Conservation (phyloP, 2,329 filamentous ascomycete genomes). For the Colletotrichum sp. region DNA sequence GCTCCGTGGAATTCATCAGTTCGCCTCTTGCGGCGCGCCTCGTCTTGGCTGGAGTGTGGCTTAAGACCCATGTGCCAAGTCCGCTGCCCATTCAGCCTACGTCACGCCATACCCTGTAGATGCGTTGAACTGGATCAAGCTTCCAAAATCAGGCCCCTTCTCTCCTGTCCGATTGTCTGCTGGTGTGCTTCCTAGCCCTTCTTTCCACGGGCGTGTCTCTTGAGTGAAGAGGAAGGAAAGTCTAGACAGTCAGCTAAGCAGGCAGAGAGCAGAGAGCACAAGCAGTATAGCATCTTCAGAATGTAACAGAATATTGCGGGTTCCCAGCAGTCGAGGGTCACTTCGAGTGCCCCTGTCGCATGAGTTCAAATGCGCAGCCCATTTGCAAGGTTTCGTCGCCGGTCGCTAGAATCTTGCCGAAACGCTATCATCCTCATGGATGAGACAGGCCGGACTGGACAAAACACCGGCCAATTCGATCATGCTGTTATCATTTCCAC, state of each 20-base stretch:
- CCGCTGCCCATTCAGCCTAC: not conserved
- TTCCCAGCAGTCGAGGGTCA: not conserved
- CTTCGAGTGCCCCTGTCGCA: not conserved
- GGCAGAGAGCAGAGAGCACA: not conserved
- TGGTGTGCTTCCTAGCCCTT: fast-evolving
- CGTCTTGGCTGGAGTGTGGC: not conserved
- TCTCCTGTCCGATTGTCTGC: not conserved
- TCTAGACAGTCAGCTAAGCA: not conserved
- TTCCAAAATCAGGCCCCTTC: not conserved
- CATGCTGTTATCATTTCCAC: fast-evolving
- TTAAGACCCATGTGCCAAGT: fast-evolving
- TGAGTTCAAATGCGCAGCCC: fast-evolving
- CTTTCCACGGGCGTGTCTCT: not conserved
- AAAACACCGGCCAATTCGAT: not conserved
- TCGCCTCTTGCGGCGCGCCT: fast-evolving
- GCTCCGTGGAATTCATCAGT: fast-evolving
- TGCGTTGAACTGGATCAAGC: too few relatives aligned
- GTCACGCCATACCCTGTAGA: too few relatives aligned
- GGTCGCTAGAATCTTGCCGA: not conserved
- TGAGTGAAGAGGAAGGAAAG: not conserved
- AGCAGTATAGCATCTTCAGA: not conserved
- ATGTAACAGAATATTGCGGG: not conserved
- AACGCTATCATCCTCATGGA: not conserved
- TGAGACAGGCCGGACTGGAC: fast-evolving
- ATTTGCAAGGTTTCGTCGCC: fast-evolving